Percentiles rank a stretch among this genome's conserved stretches.
These are phyloP conservation scores for Colletotrichum sp. DNA, from an alignment of 2,329 filamentous ascomycete species.

Conservation along the genomic window DNA sequence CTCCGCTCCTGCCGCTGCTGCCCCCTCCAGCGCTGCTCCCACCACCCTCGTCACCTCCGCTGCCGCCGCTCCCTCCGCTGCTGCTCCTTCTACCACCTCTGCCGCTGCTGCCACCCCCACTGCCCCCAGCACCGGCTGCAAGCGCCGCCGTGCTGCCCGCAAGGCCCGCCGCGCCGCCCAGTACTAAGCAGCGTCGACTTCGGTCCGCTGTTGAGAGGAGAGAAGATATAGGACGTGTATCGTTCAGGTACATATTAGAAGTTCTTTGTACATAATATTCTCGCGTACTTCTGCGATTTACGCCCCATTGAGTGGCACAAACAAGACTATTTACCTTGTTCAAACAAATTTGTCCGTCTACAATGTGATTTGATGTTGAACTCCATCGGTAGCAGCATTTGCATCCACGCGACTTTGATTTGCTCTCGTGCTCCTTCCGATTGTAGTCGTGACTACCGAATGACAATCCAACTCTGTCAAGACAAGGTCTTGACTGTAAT, in stretches of 20 bases:
- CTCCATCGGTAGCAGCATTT: background rate
- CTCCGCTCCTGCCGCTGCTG: background rate
- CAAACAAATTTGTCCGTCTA: background rate
- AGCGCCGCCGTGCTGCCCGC: constrained; percentile 19
- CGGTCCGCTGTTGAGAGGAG: background rate
- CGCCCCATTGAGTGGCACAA: constrained; percentile 12
- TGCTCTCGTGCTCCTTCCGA: background rate
- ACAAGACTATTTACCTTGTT: background rate
- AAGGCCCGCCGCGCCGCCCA: constrained; percentile 21
- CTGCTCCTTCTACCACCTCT: background rate
- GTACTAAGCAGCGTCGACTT: background rate
- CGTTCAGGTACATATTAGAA: constrained; percentile 14
- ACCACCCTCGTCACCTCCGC: background rate
- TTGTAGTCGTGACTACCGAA: background rate
- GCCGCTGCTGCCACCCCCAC: background rate
- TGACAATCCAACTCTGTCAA: too few relatives aligned
- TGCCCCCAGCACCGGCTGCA: constrained; percentile 5
- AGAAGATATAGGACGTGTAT: background rate
- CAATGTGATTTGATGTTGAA: background rate
- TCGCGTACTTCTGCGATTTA: constrained; percentile 15
- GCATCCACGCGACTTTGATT: background rate
- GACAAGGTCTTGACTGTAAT: too few relatives aligned
- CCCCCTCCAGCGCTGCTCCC: background rate
- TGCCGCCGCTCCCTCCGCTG: background rate
- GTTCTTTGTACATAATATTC: constrained; percentile 15